phyloP scores from a whole-genome alignment of 2,329 filamentous ascomycete species.

The Fusarium metavorans region DNA sequence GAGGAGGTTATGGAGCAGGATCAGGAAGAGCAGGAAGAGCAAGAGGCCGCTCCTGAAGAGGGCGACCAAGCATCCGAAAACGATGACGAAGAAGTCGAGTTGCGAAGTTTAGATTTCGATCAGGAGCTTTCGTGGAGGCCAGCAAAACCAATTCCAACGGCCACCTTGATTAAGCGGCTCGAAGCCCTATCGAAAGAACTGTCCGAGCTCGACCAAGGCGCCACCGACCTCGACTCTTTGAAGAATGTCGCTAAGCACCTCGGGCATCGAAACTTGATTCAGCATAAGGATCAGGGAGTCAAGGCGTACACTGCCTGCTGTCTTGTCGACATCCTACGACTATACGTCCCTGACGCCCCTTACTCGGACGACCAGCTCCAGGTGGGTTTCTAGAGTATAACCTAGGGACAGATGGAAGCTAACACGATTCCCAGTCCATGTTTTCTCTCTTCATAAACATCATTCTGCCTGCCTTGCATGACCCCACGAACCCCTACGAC shows the following conservation, averaged over 20 bases:
- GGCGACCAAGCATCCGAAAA: slow-evolving; percentile 34
- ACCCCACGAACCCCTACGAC: slow-evolving; percentile 91
- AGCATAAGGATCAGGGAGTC: slow-evolving; percentile 94
- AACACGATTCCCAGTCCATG: slow-evolving; percentile 75
- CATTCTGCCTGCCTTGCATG: slow-evolving; percentile 85
- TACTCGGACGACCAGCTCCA: slow-evolving; percentile 92
- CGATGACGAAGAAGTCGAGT: slow-evolving; percentile 42
- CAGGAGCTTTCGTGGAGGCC: slow-evolving; percentile 91
- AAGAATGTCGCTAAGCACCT: slow-evolving; percentile 87
- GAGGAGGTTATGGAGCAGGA: slow-evolving; percentile 44
- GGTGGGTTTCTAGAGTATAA: slow-evolving; percentile 60
- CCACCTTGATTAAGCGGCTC: slow-evolving; percentile 84
- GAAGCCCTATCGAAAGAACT: slow-evolving; percentile 86
- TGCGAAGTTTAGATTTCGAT: slow-evolving; percentile 76
- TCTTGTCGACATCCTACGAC: slow-evolving; percentile 89
- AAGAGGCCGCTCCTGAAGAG: slow-evolving; percentile 32
- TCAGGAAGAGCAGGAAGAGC: slow-evolving; percentile 29
- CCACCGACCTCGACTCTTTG: slow-evolving; percentile 85
- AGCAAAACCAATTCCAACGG: slow-evolving; percentile 87
- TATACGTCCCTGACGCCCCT: slow-evolving; percentile 95
- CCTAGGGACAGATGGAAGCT: slow-evolving; percentile 26
- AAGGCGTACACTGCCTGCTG: slow-evolving; percentile 90
- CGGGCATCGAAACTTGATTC: slow-evolving; percentile 82
- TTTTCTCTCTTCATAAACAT: slow-evolving; percentile 89
- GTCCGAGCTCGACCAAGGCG: slow-evolving; percentile 87